These are phyloP conservation scores for Drechslerella coelobrocha DNA, from an alignment of 2,329 filamentous ascomycete species.

Conservation along the genomic window DNA sequence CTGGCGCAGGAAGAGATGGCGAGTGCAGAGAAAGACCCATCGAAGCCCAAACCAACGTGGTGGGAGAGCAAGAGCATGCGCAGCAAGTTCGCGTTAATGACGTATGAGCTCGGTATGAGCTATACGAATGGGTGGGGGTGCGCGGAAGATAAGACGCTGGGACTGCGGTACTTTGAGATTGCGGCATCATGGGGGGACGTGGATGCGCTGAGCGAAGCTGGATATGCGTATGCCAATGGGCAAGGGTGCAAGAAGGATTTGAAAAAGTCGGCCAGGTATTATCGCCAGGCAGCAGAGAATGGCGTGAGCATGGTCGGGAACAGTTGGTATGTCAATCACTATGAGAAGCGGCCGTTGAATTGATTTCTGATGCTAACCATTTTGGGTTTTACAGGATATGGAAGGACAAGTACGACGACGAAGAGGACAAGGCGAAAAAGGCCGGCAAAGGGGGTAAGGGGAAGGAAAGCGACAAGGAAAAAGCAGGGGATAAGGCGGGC, in stretches of 20 bases:
- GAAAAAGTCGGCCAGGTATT: slow-evolving; percentile 90
- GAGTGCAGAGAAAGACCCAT: slow-evolving; percentile 72
- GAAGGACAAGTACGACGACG: slow-evolving; percentile 88
- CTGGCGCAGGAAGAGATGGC: slow-evolving; percentile 80
- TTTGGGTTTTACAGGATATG: slow-evolving; percentile 76
- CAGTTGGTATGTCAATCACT: slow-evolving; percentile 87
- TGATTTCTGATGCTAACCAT: slow-evolving; percentile 43
- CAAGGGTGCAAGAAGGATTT: slow-evolving; percentile 94
- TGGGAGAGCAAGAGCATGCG: slow-evolving; percentile 80
- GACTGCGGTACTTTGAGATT: slow-evolving; percentile 92
- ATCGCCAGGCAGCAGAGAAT: slow-evolving; percentile 86
- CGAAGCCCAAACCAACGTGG: slow-evolving; percentile 68
- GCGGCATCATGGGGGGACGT: slow-evolving; percentile 96
- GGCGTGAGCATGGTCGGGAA: slow-evolving; percentile 98
- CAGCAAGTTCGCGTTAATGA: slow-evolving; percentile 91
- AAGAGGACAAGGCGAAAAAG: slow-evolving; percentile 58
- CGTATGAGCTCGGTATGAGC: slow-evolving; percentile 94
- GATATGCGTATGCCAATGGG: slow-evolving; percentile 94
- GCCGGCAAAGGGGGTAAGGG: slow-evolving; percentile 59
- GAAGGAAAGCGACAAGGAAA: slow-evolving; percentile 57
- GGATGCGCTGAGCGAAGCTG: slow-evolving; percentile 90
- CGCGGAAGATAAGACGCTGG: slow-evolving; percentile 85
- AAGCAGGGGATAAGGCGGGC: slow-evolving; percentile 44
- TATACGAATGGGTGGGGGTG: slow-evolving; percentile 99
- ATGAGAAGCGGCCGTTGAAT: too few species aligned